These are phyloP conservation scores for Gossypium sturtianum DNA, from an alignment of 345 rosid species.

Conservation along the genomic window DNA sequence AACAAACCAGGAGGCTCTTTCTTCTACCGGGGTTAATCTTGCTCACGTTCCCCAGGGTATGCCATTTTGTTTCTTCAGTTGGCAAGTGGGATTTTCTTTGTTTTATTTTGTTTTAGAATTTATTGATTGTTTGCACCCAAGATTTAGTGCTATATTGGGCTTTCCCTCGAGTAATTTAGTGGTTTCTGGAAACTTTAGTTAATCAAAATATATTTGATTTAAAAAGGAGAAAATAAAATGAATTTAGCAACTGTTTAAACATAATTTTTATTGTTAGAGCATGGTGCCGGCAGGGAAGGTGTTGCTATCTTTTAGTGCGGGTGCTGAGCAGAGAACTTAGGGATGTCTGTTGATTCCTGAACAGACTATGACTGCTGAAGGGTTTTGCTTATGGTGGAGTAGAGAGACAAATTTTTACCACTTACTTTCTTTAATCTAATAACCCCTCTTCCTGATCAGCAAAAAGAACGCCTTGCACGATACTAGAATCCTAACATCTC, in stretches of 20 bases:
- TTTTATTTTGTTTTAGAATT: not conserved
- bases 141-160: not conserved
- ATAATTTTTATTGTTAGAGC: too few species aligned
- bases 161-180: not conserved
- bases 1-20: constrained; percentile 68
- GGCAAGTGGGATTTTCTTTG: not conserved
- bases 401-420: not conserved
- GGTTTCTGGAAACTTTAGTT: not conserved
- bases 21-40: constrained; percentile 62
- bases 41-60: constrained; percentile 69
- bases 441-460: not conserved
- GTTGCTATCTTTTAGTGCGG: too few species aligned
- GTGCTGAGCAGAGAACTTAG: too few species aligned
- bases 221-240: not conserved
- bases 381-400: too few species aligned
- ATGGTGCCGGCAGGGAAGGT: too few species aligned
- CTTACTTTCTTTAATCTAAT: not conserved
- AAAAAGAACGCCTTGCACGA: not conserved
- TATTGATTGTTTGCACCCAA: not conserved
- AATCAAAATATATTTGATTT: not conserved
- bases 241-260: not conserved
- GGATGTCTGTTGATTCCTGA: too few species aligned
- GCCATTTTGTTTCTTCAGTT: not conserved
- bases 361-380: too few species aligned
- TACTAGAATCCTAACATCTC: not conserved